Base-by-base conservation (phyloP, 73 alveolate species). In the Paramecium biaurelia region DNA sequence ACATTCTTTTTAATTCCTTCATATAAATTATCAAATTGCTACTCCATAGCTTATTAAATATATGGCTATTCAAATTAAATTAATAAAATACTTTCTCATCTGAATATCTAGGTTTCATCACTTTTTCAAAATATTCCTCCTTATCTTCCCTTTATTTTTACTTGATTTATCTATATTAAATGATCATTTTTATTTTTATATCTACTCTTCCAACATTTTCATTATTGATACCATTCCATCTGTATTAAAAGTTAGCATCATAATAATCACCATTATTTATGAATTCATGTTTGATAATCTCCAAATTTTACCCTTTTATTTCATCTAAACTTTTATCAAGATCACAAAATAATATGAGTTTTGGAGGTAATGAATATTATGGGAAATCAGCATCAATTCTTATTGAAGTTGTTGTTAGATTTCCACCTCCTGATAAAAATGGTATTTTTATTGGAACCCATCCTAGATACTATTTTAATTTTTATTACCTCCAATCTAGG, bases 201-300 rank as follows among this genome's bases (percentile, higher is more conserved):
- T 79, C 47, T 24, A 79, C 24, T 42, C 90, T 79, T 10, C 76
- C 74, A 1, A 15, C 45, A 79, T 41, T 79, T 23, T 47, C 72
- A 8, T 37, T 20, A 43, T 76, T 76, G 18, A 34, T 28, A 8
- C 70, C 70, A 26, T 76, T 76, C 67, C 70, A 76, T 76, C 47
- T 76, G 38, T 76, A 76, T 76, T 76, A 8, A 20, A 76, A 76
- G n/a, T 76, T 18, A 37, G 70, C 70, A 20, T 76, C 89, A 20
- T 41, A 37, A 37, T 76, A 37, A 43, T 76, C 89, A 4, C 89
- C 89, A 20, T 76, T 76, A 18, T 41, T 76, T 2, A 26, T 21
- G 8, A 76, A 41, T 30, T 43, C 47, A 7, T 34, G 47, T 76
- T 34, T 20, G 67, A 76, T 41, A 5, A 76, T 18, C 26, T 76